Percentiles rank a stretch among this genome's conserved stretches.
These are phyloP conservation scores for Didymella pinodella DNA, from an alignment of 2,329 filamentous ascomycete species.

Conservation along the genomic window DNA sequence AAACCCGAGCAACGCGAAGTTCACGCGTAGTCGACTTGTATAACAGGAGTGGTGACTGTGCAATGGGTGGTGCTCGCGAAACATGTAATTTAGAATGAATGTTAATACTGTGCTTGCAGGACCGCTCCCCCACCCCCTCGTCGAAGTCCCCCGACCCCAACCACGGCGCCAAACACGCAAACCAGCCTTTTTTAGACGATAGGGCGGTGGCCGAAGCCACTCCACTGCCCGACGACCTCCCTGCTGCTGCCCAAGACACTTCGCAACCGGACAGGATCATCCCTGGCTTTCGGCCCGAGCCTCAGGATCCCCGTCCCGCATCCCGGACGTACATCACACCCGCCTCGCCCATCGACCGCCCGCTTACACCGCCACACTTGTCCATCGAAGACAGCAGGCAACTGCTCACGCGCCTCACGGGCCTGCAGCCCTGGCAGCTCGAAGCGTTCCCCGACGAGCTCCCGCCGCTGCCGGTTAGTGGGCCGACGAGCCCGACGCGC, in stretches of 20 bases:
- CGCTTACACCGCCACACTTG: constrained; percentile 41
- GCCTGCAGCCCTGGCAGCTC: constrained; percentile 46
- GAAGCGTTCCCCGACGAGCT: constrained; percentile 48
- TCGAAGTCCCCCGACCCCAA: constrained; percentile 31
- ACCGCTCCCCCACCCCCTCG: constrained; percentile 39
- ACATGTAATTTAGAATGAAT: constrained; percentile 44
- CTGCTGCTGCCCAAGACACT: constrained; percentile 34
- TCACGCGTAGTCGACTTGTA: constrained; percentile 4
- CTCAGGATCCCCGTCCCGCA: too few relatives aligned
- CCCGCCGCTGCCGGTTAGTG: constrained; percentile 43
- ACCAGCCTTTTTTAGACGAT: constrained; percentile 70
- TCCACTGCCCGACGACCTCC: constrained; percentile 56
- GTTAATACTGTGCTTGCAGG: constrained; percentile 44
- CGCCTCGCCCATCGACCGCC: constrained; percentile 34
- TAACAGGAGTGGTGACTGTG: not conserved
- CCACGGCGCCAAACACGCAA: constrained; percentile 46
- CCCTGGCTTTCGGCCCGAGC: constrained; percentile 44
- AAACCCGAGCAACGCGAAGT: not conserved
- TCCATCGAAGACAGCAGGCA: constrained; percentile 46
- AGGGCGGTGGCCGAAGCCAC: constrained; percentile 63
- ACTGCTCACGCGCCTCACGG: constrained; percentile 46
- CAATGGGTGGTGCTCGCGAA: constrained; percentile 20
- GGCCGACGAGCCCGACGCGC: constrained; percentile 39
- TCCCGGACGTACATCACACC: constrained; percentile 32
- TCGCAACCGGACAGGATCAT: constrained; percentile 37